These are phyloP conservation scores for Dactylis glomerata DNA, from an alignment of 176 grass and related monocot genomes.

Conservation along the genomic window DNA sequence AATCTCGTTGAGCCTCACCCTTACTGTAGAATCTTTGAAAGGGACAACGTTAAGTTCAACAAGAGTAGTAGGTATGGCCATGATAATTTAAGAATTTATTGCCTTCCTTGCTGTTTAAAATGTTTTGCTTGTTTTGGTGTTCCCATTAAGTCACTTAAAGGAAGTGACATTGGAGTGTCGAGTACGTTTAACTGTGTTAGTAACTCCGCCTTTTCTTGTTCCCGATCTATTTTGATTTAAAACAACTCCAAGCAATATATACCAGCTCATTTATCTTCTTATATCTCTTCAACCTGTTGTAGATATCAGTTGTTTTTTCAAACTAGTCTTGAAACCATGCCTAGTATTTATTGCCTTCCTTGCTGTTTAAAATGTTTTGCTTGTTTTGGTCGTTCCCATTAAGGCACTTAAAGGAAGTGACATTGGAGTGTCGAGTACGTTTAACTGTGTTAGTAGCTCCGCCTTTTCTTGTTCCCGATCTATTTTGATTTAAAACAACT, in stretches of 20 bases:
- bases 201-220: too few relatives aligned
- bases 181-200: background rate
- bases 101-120: background rate
- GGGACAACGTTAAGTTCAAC: constrained; percentile 89
- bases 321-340: background rate
- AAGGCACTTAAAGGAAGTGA: background rate
- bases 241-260: background rate
- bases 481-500: background rate
- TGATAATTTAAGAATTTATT: background rate
- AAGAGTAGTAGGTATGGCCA: constrained; percentile 84
- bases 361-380: constrained; percentile 3
- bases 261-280: background rate
- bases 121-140: background rate
- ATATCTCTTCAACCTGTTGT: background rate
- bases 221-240: background rate
- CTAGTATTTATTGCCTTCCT: background rate
- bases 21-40: constrained; percentile 95
- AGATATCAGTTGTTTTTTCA: background rate
- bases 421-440: background rate
- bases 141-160: background rate
- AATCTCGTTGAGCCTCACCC: constrained; percentile 74
- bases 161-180: background rate
- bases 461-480: background rate
- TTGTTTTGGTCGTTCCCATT: background rate
- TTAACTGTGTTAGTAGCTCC: background rate